Evolutionary conservation across 2,329 filamentous ascomycete species (phyloP), one percentile per base, ranked within the genome.

Genomic region (Botryotinia narcissicola): DNA sequence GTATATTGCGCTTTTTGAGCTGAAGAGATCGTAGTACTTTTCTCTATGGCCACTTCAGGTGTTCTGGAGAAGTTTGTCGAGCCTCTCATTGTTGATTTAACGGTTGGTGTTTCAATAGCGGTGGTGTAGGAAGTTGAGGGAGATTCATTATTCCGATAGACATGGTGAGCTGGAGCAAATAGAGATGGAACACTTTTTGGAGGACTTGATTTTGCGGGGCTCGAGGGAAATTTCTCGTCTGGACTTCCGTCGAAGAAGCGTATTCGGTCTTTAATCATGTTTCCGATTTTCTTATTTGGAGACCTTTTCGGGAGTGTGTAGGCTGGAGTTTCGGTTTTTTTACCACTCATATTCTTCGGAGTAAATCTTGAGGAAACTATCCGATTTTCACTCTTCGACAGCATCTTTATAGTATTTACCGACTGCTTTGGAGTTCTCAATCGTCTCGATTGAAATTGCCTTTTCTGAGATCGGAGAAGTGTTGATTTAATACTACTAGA

Each of bases 161-260:
- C 42, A 46, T 46, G 8, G 20, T 46, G 40, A 51, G 20, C 14
- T 25, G 71, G 25, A 22, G 63, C 29, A 25, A 25, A 25, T 44
- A 42, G 29, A 32, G 48, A 57, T 42, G n/a, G 37, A 12, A 18
- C 18, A 2, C 10, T 25, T 42, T 69, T 69, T 9, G 25, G 16
- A 32, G 40, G 48, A 44, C 66, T 46, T 25, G n/a, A 20, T 37
- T 72, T 72, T 20, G 32, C 18, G 25, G 54, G 32, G n/a, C 42
- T 73, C 14, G 63, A 40, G n/a, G 35, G 25, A 32, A 32, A 6
- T 22, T 32, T 63, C n/a, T 25, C n/a, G 18, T 74, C 63, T 74
- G 51, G 74, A 77, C 77, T 69, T 29, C 78, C 75, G 73, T 79
- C 79, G 64, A 76, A 79, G 63, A 79, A 74, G 42, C 54, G 74